phyloP scores from a whole-genome alignment of 306 rosid genomes.

The Dalbergia oliveri region DNA sequence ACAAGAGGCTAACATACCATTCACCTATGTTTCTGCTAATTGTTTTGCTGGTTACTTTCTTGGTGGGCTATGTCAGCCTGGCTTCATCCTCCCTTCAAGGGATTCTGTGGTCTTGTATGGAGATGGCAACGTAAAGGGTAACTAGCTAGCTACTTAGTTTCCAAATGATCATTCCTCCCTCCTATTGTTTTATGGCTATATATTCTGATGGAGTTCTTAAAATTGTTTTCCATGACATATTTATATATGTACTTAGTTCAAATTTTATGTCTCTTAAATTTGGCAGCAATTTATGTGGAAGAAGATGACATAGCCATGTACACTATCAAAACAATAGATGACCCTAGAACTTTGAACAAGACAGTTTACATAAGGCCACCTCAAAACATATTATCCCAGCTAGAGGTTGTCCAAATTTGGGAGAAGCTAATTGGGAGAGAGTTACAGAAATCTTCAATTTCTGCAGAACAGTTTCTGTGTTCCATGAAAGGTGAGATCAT shows the following conservation, averaged over 20 bases:
- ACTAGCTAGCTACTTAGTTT: not conserved
- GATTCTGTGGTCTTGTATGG: slow-evolving; percentile 69
- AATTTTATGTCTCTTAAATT: not conserved
- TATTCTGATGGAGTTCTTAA: not conserved
- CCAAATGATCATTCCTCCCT: not conserved
- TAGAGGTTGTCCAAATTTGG: slow-evolving; percentile 73
- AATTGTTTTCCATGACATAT: not conserved
- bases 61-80: slow-evolving; percentile 79
- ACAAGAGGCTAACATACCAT: slow-evolving; percentile 72
- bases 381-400: slow-evolving; percentile 65
- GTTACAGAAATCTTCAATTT: slow-evolving; percentile 58
- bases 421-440: slow-evolving; percentile 66
- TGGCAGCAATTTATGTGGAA: slow-evolving; percentile 68
- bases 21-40: slow-evolving; percentile 73
- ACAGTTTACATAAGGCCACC: slow-evolving; percentile 77
- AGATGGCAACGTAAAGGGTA: slow-evolving; percentile 81
- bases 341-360: slow-evolving; percentile 71
- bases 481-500: slow-evolving; percentile 56
- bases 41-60: slow-evolving; percentile 83
- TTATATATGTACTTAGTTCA: not conserved
- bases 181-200: not conserved
- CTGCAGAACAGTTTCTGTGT: slow-evolving; percentile 57
- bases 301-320: slow-evolving; percentile 84
- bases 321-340: slow-evolving; percentile 67
- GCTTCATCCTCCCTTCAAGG: slow-evolving; percentile 57